Conservation (phyloP, 352 stramenopile genomes). For the Phytophthora sp. region DNA sequence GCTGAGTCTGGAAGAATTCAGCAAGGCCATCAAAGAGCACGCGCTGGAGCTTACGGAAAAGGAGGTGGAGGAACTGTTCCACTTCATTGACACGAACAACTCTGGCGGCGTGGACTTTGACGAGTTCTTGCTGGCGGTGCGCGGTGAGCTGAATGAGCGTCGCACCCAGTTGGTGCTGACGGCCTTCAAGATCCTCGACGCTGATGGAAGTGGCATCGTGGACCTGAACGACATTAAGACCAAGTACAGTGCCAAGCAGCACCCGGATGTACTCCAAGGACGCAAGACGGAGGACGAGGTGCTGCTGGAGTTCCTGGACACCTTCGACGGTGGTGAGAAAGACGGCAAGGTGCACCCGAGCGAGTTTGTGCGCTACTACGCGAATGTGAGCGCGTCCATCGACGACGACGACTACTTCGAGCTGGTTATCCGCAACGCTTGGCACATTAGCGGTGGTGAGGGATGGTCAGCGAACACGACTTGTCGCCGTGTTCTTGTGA, state of each 20-base stretch:
- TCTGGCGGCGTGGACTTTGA: conserved; percentile 86
- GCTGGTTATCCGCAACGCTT: conserved; percentile 91
- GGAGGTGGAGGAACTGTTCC: conserved; percentile 79
- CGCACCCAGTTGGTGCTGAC: conserved; percentile 77
- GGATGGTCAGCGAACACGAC: conserved; percentile 87
- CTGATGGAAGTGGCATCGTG: conserved; percentile 73
- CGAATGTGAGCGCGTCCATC: conserved; percentile 90
- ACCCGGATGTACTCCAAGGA: conserved; percentile 86
- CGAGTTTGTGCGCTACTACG: conserved; percentile 92
- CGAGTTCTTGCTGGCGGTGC: conserved; percentile 82
- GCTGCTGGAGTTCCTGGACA: conserved; percentile 86
- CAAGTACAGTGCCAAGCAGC: conserved; percentile 83
- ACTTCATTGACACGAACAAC: conserved; percentile 84
- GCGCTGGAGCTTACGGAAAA: conserved; percentile 53
- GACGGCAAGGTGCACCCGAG: conserved; percentile 84
- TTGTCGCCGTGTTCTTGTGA: conserved; percentile 89
- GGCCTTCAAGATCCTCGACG: conserved; percentile 82
- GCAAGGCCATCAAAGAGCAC: conserved; percentile 78
- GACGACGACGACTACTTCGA: conserved; percentile 94
- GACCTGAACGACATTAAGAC: conserved; percentile 76
- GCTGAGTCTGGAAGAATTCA: conserved; percentile 77
- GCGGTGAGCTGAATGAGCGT: conserved; percentile 75
- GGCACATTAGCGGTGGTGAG: conserved; percentile 86
- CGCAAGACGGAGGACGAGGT: conserved; percentile 75
- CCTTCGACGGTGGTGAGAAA: conserved; percentile 88